Conservation (phyloP, 2,329 filamentous ascomycete species). For the Sporothrix protearum region DNA sequence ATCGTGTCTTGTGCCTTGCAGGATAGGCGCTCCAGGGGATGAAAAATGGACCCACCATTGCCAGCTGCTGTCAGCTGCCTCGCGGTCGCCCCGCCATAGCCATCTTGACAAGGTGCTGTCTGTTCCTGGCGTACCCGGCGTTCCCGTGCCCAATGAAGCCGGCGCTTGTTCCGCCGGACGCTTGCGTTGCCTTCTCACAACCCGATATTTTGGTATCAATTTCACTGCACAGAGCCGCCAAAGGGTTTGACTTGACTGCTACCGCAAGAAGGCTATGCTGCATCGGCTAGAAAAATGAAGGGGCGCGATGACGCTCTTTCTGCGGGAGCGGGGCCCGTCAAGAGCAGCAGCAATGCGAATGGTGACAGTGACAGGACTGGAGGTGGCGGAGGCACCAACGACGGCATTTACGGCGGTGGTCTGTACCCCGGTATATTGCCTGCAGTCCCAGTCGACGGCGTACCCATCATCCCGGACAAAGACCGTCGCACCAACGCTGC, state of each 20-base stretch:
- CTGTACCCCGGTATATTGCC: conserved; percentile 43
- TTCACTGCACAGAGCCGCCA: background rate
- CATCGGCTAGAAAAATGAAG: conserved; percentile 25
- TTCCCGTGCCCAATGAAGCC: background rate
- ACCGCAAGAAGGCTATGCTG: conserved; percentile 21
- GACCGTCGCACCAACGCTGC: conserved; percentile 53
- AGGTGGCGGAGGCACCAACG: background rate
- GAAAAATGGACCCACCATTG: background rate
- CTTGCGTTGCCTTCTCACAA: background rate
- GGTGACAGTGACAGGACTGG: background rate
- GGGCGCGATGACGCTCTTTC: conserved; percentile 27
- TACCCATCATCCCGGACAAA: conserved; percentile 41
- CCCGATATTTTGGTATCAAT: background rate
- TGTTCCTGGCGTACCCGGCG: too few relatives aligned
- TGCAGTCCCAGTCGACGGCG: conserved; percentile 40
- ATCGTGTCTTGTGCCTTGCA: background rate
- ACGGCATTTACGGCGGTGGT: conserved; percentile 6
- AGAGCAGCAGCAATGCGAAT: background rate
- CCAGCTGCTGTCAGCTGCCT: conserved; percentile 23
- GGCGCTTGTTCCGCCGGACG: background rate
- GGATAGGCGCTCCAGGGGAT: background rate
- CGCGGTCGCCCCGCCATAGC: conserved; percentile 11
- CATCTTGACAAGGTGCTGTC: background rate
- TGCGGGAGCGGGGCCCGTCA: background rate
- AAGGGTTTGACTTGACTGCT: background rate